Percentiles rank a stretch among this genome's conserved stretches.
Conservation (phyloP, 2,329 filamentous ascomycete species). For the Paecilomyces dactylethromorphus region DNA sequence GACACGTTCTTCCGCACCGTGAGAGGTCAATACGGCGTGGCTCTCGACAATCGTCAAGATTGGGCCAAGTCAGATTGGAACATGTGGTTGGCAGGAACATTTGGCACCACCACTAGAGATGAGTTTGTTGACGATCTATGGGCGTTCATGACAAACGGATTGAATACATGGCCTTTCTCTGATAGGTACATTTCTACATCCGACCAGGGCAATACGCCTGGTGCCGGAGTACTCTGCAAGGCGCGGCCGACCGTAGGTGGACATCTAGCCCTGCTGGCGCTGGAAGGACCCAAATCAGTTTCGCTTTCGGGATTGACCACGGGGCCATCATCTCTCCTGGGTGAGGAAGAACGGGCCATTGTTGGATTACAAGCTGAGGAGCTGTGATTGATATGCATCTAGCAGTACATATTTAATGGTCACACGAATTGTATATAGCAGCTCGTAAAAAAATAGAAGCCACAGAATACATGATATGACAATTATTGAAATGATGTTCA, state of each 20-base stretch:
- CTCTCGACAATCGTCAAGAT: slow-evolving; percentile 32
- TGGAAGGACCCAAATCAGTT: slow-evolving; percentile 17
- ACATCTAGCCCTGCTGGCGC: slow-evolving; percentile 36
- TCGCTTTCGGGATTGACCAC: background rate
- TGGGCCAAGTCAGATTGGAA: slow-evolving; percentile 42
- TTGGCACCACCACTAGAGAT: slow-evolving; percentile 19
- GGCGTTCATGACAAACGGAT: slow-evolving; percentile 35
- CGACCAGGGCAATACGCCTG: slow-evolving; percentile 21
- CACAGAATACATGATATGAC: background rate
- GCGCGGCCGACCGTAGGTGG: slow-evolving; percentile 38
- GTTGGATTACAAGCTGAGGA: background rate
- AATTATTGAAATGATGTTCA: background rate
- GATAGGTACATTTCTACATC: slow-evolving; percentile 36
- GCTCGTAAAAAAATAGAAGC: background rate
- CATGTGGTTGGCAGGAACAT: slow-evolving; percentile 35
- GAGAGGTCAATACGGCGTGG: slow-evolving; percentile 29
- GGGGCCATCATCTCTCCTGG: background rate
- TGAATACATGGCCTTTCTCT: slow-evolving; percentile 39
- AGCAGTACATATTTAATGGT: background rate
- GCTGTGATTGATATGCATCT: background rate
- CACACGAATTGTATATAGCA: background rate
- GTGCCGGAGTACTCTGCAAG: slow-evolving; percentile 25
- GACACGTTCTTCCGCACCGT: slow-evolving; percentile 30
- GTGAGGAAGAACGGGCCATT: background rate
- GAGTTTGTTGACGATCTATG: slow-evolving; percentile 36